Base-by-base conservation (phyloP, 2,329 filamentous ascomycete genomes). In the Pyricularia sp. region DNA sequence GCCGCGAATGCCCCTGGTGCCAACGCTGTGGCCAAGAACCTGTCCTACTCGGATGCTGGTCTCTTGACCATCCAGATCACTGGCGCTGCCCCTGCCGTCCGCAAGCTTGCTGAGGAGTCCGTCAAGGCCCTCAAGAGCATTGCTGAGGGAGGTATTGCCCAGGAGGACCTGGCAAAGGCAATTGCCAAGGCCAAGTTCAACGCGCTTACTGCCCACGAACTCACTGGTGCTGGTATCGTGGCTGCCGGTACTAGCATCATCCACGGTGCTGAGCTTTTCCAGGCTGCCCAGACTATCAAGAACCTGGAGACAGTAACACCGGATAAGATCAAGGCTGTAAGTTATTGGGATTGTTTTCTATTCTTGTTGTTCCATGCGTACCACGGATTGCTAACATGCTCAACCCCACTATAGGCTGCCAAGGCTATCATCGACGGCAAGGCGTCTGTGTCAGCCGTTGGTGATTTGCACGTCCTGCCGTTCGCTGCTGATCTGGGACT, bases 401-500 rank as follows among this genome's bases (percentile, higher is more conserved):
- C 23, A 61, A 26, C 9, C 4, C 20, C 26, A 68, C 50, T 67
- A 66, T 77, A 98, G 94, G 88, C 91, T 77, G 94, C 94, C 77
- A 96, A 97, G 86, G 84, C 90, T 77, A 86, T 97, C 74, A 84
- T 98, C 73, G 91, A 94, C 73, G 89, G 88, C 81, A 98, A 94
- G 86, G 94, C 94, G 67, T 90, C 92, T 68, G 92, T 97, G 72
- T 91, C 93, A 71, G 86, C 92, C 70, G 93, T 98, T 72, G 95
- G 95, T 80, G 95, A 99, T 79, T 86, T 99, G 75, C 91, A 92
- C 81, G 86, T 90, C 76, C 88, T 99, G 78, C 95, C 95, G 69
- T 99, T 90, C 78, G 95, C 93, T 73, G 92, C 94, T 82, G 95
- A 99, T 78, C 85, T 99, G 79, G 96, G 94, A 75, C 87, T 99